phyloP scores from a whole-genome alignment of 2,329 filamentous ascomycete species.

The Thermoascus crustaceus region DNA sequence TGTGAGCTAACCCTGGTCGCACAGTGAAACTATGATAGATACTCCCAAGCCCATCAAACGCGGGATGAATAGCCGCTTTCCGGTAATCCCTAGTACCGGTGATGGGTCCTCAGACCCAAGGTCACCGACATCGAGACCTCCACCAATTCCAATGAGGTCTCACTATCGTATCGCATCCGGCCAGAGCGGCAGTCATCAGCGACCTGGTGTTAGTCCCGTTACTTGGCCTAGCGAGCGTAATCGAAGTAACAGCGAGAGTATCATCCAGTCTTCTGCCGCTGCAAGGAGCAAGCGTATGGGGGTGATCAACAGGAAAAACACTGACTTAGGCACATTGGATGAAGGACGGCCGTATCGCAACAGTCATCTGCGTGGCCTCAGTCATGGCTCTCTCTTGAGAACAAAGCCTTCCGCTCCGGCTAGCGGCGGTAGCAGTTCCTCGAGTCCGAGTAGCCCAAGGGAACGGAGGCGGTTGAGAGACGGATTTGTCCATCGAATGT shows the following conservation, averaged over 20 bases:
- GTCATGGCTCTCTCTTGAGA: slow-evolving; percentile 47
- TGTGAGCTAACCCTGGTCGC: slow-evolving; percentile 9
- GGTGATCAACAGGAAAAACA: slow-evolving; percentile 49
- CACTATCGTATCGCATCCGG: slow-evolving; percentile 58
- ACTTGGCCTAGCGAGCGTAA: slow-evolving; percentile 55
- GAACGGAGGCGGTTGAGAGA: slow-evolving; percentile 35
- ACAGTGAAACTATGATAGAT: slow-evolving; percentile 64
- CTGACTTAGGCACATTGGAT: slow-evolving; percentile 46
- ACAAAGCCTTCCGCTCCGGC: slow-evolving; percentile 25
- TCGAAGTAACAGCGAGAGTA: slow-evolving; percentile 55
- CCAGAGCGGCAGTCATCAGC: slow-evolving; percentile 46
- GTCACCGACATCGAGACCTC: slow-evolving; percentile 61
- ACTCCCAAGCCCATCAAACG: slow-evolving; percentile 63
- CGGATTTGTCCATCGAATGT: slow-evolving; percentile 44
- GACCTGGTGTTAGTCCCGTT: slow-evolving; percentile 65
- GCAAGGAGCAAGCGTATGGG: slow-evolving; percentile 53
- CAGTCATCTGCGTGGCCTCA: slow-evolving; percentile 50
- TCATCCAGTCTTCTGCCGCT: slow-evolving; percentile 40
- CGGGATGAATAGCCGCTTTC: slow-evolving; percentile 48
- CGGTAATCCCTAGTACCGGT: slow-evolving; percentile 42
- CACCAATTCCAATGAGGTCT: slow-evolving; percentile 71
- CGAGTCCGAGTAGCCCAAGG: slow-evolving; percentile 37
- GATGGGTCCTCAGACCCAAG: slow-evolving; percentile 61
- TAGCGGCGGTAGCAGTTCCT: slow-evolving; percentile 31
- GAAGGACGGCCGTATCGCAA: slow-evolving; percentile 45